Base-by-base conservation (phyloP, 169 alveolate species). In the Eimeria nieschulzi region DNA sequence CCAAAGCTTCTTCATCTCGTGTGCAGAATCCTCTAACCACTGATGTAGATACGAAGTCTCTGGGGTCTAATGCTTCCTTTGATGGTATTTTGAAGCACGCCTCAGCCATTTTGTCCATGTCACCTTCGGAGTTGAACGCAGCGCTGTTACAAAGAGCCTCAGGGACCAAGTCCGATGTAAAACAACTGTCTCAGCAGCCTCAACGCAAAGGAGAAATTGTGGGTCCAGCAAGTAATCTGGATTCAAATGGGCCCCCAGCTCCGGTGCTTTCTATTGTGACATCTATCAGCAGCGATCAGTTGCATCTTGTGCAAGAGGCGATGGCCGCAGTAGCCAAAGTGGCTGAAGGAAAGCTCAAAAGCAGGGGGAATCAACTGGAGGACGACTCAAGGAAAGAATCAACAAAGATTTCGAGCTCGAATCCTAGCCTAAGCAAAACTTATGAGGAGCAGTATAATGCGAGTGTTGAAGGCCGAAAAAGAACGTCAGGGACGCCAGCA, bases 141-240 rank as follows among this genome's bases (percentile, higher is more conserved):
- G 64, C 59, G 64, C 64, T 75, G 83, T 21, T 75, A 63, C 83
- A 26, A 17, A 75, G 59, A 46, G 39, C 39, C 46, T 7, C 12
- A 9, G 83, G 64, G n/a, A 26, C 83, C 5, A 75, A 75, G 64
- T 75, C 83, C 19, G 83, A 75, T 33, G 46, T 33, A 33, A 59
- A 59, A 59, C 68, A 59, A 59, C n/a, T 5, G 9, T 12, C 23
- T 59, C 68, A 5, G 68, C 68, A 59, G 3, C 46, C 6, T 19
- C 68, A 59, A 12, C n/a, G 9, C 5, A 59, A 12, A 59, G 23
- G 83, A 51, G 23, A 51, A 15, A 2, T 17, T 75, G 26, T 75
- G 64, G 64, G 64, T 6, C 26, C 61, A 39, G 68, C 68, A 12
- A 59, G 68, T 59, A 1, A 19, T 6, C 6, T 75, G 66, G 83